Evolutionary conservation across 1,284 basidiomycete species (phyloP), one percentile per base, ranked within the genome.

Genomic region (Trichosporon sp.): DNA sequence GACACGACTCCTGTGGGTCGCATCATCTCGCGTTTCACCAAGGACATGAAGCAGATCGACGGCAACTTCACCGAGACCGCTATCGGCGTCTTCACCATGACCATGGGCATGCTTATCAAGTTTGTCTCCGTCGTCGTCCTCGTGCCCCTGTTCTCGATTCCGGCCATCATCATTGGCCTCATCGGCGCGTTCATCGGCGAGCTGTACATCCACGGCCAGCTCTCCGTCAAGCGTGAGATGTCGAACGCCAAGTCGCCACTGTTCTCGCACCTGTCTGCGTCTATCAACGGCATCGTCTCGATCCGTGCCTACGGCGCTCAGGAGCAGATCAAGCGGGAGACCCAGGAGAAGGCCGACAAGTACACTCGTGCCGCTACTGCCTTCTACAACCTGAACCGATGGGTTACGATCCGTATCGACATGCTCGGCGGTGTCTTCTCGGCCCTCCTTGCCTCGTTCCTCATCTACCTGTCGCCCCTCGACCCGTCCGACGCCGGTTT

Each of bases 161-260:
- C 83, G 7, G 83, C 82, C 7, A 43, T 84, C 26, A 74, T 75
- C 69, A 83, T 89, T 31, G 84, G 85, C 8, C 75, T 82, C 2
- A 19, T 88, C 5, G 89, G 88, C 26, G 86, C 80, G 6, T 83
- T 85, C 79, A 82, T 86, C 38, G 88, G 85, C 35, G 80, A 85
- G 75, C 75, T 86, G 21, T 87, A 86, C 76, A 91, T 92, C 77
- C 88, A 88, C 76, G 89, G 89, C 16, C 91, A 93, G 79, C 84
- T 92, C 32, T 88, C 89, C 12, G 90, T 92, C 64, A 93, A 92
- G 78, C 77, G 82, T 66, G 89, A 91, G 78, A 89, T 89, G 89
- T 89, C 87, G 51, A 91, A 91, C 80, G 88, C 89, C 7, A 84
- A 84, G 75, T 87, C 86, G 72, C 91, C 91, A 0, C 87, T 92